These are phyloP conservation scores for Diaporthe caulivora DNA, from an alignment of 2,329 filamentous ascomycete genomes.

Conservation along the genomic window DNA sequence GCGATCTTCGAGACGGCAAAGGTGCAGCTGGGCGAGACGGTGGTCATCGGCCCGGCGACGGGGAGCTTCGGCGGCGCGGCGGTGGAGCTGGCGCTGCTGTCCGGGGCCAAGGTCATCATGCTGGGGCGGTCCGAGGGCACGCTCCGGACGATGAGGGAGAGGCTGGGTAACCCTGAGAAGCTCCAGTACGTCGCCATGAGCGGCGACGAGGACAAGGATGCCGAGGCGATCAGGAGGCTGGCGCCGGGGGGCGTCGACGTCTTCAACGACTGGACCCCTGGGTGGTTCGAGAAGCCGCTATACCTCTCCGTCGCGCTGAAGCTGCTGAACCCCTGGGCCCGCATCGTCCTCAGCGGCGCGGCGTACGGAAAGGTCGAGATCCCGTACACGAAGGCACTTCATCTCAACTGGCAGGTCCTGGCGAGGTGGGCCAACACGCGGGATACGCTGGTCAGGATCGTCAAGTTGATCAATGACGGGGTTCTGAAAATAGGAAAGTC, in stretches of 20 bases:
- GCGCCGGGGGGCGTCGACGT: conserved; percentile 3
- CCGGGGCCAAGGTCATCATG: conserved; percentile 60
- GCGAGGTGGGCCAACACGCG: conserved; percentile 10
- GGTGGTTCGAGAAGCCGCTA: conserved; percentile 15
- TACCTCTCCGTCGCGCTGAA: not conserved
- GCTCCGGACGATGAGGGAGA: conserved; percentile 40
- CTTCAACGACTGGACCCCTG: conserved; percentile 13
- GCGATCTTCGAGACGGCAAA: conserved; percentile 50
- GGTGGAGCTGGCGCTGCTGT: conserved; percentile 55
- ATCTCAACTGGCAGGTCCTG: conserved; percentile 18
- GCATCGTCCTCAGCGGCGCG: conserved; percentile 17
- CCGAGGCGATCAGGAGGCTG: not conserved
- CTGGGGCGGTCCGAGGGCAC: conserved; percentile 54
- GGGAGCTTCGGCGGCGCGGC: conserved; percentile 56
- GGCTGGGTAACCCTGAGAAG: not conserved
- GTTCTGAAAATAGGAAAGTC: conserved; percentile 6
- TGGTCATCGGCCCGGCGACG: conserved; percentile 59
- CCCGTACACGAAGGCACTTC: not conserved
- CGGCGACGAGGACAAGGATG: not conserved
- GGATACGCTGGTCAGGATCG: conserved; percentile 3
- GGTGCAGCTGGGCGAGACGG: conserved; percentile 54
- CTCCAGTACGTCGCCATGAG: conserved; percentile 4
- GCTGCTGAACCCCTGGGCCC: not conserved
- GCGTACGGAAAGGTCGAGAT: conserved; percentile 1
- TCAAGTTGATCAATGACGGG: conserved; percentile 5